Evolutionary conservation across 192 early-diverging fungal genomes (phyloP), one percentile per base, ranked within the genome.

Genomic region (Linnemannia schmuckeri): DNA sequence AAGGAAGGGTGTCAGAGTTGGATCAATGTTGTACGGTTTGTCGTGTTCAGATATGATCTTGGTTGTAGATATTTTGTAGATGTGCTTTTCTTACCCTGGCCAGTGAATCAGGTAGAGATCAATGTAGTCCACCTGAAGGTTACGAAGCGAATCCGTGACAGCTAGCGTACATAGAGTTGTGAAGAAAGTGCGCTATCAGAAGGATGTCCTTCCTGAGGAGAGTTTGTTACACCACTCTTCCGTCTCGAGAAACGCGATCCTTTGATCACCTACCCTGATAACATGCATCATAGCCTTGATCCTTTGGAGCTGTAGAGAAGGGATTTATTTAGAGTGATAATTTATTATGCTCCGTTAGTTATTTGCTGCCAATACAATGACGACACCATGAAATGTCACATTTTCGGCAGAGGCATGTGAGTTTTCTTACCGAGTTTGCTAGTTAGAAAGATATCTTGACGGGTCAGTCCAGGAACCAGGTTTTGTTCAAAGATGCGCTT

Each of bases 51-150:
- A 76, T 18, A 7, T 72, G 6, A 10, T 10, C 7, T n/a, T 8
- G 38, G 12, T 42, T 52, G 17, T 18, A 30, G 52, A n/a, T 24
- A 30, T 57, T 24, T 17, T 17, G 2, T 24, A 55, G 12, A 37
- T 17, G 33, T 38, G 18, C 27, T 8, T 57, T 41, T 24, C 49
- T 89, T 89, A 93, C 82, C 95, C 94, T 33, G 95, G 95, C 95
- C 95, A 96, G 74, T 96, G 95, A 44, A 96, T 95, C 13, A 96
- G 87, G 46, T 94, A 96, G 0, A 96, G 88, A 78, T 96, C 95
- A 52, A 96, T 88, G 46, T 96, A 95, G 40, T 94, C 92, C 9
- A 94, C 81, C 44, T 90, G 85, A 47, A 95, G 90, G n/a, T 91
- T 81, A 33, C 84, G n/a, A 8, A 95, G 79, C 22, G 93, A 95